These are phyloP conservation scores for Vaccinium myrtillus DNA, from an alignment of 148 eudicot species.

Conservation along the genomic window DNA sequence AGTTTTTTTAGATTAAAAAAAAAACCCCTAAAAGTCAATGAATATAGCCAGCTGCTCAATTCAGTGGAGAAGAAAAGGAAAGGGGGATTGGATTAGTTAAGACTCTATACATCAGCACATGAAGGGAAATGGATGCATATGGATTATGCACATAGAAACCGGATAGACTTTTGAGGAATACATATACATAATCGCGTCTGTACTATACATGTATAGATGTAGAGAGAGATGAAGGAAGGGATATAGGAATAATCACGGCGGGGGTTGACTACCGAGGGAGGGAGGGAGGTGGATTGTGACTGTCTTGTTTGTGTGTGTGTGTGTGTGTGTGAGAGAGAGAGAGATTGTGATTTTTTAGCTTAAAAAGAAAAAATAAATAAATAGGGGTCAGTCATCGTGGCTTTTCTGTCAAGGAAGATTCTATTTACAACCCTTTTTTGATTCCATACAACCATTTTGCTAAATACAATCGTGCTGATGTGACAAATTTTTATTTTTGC, in stretches of 20 bases:
- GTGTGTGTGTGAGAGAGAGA: neutral
- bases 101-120: neutral
- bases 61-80: too few relatives aligned
- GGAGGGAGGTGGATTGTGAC: neutral
- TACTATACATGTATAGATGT: neutral
- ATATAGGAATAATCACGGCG: neutral
- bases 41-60: too few relatives aligned
- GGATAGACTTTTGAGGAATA: neutral
- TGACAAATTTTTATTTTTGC: too few relatives aligned
- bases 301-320: neutral
- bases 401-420: too few relatives aligned
- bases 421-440: too few relatives aligned
- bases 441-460: too few relatives aligned
- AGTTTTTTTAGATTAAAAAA: too few relatives aligned
- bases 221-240: neutral
- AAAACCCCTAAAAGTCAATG: too few relatives aligned
- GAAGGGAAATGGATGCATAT: neutral
- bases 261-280: neutral
- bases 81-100: too few relatives aligned
- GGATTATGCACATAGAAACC: neutral
- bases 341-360: neutral
- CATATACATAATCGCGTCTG: neutral
- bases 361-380: neutral
- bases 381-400: neutral
- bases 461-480: too few relatives aligned